These are phyloP conservation scores for Halophytophthora polymorphica DNA, from an alignment of 352 stramenopile genomes.

Conservation along the genomic window DNA sequence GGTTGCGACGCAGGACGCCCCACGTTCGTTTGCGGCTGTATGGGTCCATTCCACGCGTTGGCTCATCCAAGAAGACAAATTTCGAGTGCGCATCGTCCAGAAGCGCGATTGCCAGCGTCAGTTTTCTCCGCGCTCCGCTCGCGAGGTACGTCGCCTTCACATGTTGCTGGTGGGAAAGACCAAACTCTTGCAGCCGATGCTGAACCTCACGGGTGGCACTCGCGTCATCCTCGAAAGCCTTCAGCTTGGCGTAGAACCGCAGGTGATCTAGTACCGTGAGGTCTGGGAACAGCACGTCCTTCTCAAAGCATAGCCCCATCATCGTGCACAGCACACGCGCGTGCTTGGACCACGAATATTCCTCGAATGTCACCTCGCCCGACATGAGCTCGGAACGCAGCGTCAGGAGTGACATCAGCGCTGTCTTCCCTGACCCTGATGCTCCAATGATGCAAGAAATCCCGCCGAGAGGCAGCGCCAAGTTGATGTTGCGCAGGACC, in stretches of 20 bases:
- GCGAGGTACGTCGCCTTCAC: conserved; percentile 39
- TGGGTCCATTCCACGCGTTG: conserved; percentile 91
- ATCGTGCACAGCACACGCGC: conserved; percentile 32
- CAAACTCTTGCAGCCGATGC: conserved; percentile 28
- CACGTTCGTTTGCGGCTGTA: conserved; percentile 90
- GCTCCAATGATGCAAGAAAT: conserved; percentile 13
- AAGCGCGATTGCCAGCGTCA: conserved; percentile 82
- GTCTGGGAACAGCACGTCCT: conserved; percentile 70
- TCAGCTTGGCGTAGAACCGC: conserved; percentile 44
- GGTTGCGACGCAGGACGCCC: conserved; percentile 45
- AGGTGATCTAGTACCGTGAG: conserved; percentile 68
- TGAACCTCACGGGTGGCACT: conserved; percentile 14
- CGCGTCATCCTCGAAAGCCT: conserved; percentile 17
- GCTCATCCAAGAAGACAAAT: conserved; percentile 82
- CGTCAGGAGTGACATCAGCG: conserved; percentile 13
- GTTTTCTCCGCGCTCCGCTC: conserved; percentile 78
- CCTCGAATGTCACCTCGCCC: conserved; percentile 49
- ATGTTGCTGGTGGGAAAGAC: conserved; percentile 31
- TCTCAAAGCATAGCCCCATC: conserved; percentile 63
- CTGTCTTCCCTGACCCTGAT: conserved; percentile 8
- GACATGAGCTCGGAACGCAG: conserved; percentile 22
- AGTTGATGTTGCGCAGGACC: conserved; percentile 11
- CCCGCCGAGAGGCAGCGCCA: conserved; percentile 7
- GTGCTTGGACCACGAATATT: conserved; percentile 48
- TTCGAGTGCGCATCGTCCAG: conserved; percentile 46